Conservation (phyloP, 768 basidiomycete species). For the Leccinum longicurvipes region DNA sequence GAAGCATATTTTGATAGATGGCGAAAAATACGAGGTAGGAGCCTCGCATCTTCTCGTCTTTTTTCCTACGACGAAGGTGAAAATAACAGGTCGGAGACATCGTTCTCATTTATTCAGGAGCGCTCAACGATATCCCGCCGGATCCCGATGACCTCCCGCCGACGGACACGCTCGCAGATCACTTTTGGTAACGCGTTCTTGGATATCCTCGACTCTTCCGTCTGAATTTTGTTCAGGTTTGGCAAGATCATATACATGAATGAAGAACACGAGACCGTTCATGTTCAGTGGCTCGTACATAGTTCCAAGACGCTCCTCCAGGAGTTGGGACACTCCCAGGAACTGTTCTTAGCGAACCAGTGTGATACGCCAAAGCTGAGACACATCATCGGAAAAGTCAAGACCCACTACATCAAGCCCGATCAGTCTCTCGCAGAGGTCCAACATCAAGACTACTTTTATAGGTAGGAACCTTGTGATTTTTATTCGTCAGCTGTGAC, state of each 20-base stretch:
- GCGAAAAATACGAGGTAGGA: slow-evolving; percentile 42
- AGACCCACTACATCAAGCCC: slow-evolving; percentile 36
- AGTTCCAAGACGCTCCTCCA: slow-evolving; percentile 56
- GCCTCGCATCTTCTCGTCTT: not conserved
- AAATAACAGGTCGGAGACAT: slow-evolving; percentile 58
- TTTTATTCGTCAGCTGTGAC: slow-evolving; percentile 1
- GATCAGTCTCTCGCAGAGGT: slow-evolving; percentile 24
- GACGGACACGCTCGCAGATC: slow-evolving; percentile 46
- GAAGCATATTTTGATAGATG: slow-evolving; percentile 42
- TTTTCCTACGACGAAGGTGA: slow-evolving; percentile 1
- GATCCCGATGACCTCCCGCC: slow-evolving; percentile 33
- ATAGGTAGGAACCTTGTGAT: slow-evolving; percentile 40
- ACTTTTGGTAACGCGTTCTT: slow-evolving; percentile 54
- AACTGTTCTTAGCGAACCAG: slow-evolving; percentile 57
- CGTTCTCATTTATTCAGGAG: slow-evolving; percentile 47
- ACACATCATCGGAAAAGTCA: slow-evolving; percentile 20
- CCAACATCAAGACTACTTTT: slow-evolving; percentile 48
- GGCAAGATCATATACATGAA: slow-evolving; percentile 57
- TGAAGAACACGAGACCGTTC: slow-evolving; percentile 41
- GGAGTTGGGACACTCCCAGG: slow-evolving; percentile 59
- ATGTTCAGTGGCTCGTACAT: slow-evolving; percentile 77
- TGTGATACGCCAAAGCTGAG: slow-evolving; percentile 41
- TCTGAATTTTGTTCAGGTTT: slow-evolving; percentile 48
- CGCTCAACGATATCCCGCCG: slow-evolving; percentile 30
- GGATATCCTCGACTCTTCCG: not conserved